A percentile compares a stretch with the other conserved stretches of the same genome.
These are phyloP conservation scores for Acacia melanoxylon DNA, from an alignment of 306 rosid genomes.

Conservation along the genomic window DNA sequence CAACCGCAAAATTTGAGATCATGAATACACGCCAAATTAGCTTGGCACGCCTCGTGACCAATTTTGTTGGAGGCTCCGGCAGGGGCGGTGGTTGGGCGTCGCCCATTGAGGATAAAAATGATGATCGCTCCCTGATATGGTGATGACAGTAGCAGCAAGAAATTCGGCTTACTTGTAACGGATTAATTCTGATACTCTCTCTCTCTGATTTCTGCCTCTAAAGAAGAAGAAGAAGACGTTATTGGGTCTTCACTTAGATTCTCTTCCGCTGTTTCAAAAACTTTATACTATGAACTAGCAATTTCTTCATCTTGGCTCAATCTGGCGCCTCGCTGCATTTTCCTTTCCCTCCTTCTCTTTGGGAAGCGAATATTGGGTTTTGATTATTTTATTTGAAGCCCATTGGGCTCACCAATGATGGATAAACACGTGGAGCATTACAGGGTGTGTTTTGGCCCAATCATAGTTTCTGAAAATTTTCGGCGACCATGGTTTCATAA, in stretches of 20 bases:
- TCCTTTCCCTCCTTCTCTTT: not conserved
- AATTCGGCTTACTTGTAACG: not conserved
- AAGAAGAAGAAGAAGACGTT: not conserved
- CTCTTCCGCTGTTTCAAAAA: not conserved
- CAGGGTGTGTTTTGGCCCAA: slow-evolving; percentile 3
- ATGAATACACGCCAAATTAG: slow-evolving; percentile 73
- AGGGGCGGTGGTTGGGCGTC: slow-evolving; percentile 37
- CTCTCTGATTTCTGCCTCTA: too few species aligned
- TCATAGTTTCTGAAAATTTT: too few species aligned
- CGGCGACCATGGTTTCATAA: too few species aligned
- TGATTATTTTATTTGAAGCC: slow-evolving; percentile 6
- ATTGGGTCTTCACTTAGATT: not conserved
- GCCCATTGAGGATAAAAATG: slow-evolving; percentile 12
- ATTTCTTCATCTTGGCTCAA: too few species aligned
- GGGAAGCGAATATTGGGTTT: not conserved
- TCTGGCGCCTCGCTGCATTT: not conserved
- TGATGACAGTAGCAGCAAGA: not conserved
- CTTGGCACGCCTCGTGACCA: slow-evolving; percentile 55
- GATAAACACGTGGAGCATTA: not conserved
- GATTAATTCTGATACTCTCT: not conserved
- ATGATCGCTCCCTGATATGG: not conserved
- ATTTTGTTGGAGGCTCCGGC: slow-evolving; percentile 41
- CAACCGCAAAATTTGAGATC: slow-evolving; percentile 78
- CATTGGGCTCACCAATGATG: not conserved
- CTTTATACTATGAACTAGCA: not conserved